Evolutionary conservation across 805 yeast species (phyloP).

Genomic region (Lipomyces starkeyi): DNA sequence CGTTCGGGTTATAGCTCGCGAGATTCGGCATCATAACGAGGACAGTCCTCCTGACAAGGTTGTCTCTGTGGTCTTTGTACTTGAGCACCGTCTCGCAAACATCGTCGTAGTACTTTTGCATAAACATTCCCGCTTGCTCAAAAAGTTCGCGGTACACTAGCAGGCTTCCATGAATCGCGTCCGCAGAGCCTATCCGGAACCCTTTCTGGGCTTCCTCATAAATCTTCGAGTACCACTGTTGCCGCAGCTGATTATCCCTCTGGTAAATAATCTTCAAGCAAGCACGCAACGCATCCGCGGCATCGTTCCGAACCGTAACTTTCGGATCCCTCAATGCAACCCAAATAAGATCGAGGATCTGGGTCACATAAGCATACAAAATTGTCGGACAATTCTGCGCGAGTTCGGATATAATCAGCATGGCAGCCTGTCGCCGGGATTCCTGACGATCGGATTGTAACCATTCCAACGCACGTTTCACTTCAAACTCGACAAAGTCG

Average conservation of each 20-base stretch:
- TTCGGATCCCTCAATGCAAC: slow-evolving; percentile 82
- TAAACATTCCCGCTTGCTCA: slow-evolving; percentile 70
- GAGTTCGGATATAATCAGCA: slow-evolving; percentile 77
- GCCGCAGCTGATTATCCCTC: slow-evolving; percentile 72
- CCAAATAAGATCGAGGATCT: slow-evolving; percentile 85
- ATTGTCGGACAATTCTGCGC: slow-evolving; percentile 88
- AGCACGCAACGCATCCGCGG: slow-evolving; percentile 78
- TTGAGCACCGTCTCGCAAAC: slow-evolving; percentile 75
- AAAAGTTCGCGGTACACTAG: slow-evolving; percentile 82
- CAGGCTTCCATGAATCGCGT: slow-evolving; percentile 84
- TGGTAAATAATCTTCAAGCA: slow-evolving; percentile 81
- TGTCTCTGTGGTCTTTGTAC: slow-evolving; percentile 77
- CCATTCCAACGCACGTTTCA: slow-evolving; percentile 89
- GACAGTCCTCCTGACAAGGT: slow-evolving; percentile 81
- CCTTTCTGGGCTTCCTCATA: slow-evolving; percentile 71
- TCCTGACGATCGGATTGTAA: slow-evolving; percentile 78
- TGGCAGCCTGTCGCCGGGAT: slow-evolving; percentile 84
- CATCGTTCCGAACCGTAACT: slow-evolving; percentile 74
- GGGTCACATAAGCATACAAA: slow-evolving; percentile 75
- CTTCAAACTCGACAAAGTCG: slow-evolving; percentile 91
- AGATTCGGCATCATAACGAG: slow-evolving; percentile 80
- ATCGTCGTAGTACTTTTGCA: slow-evolving; percentile 73
- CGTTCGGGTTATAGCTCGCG: slow-evolving; percentile 74
- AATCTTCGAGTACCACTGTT: slow-evolving; percentile 75
- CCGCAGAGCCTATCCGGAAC: slow-evolving; percentile 56